Base-by-base conservation (phyloP, 1,139 yeast genomes). In the Kodamaea suecica region DNA sequence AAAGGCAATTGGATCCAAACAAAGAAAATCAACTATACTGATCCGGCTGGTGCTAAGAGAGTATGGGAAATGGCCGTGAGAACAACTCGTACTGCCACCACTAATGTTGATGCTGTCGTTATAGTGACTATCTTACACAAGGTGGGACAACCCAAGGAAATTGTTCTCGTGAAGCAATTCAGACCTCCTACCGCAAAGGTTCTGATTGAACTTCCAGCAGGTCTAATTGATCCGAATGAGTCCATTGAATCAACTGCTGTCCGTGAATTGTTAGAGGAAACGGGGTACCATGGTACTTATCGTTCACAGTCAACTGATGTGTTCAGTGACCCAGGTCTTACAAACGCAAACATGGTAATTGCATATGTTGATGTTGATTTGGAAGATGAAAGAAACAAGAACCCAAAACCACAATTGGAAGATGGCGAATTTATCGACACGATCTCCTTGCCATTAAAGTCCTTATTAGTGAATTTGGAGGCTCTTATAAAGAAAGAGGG, bases 51-150 rank as follows among this genome's bases (percentile, higher is more conserved):
- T 1, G 39, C 42, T 47, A 71, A 55, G 5, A 64, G 88, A 29
- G 83, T 78, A 34, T 92, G 97, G 97, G 98, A 92, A 61, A 82
- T 81, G 76, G 94, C 95, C 3, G 77, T 86, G 1, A 73, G 98
- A 45, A 74, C 81, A 31, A 90, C 97, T 5, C 70, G 95, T 42
- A 78, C 82, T 4, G 69, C 63, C 21, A 80, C 80, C 10, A 66
- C 81, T 7, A 77, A 77, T 10, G 70, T 81, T 16, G 97, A 90
- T 55, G 96, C 95, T 1, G 96, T 88, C n/a, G 88, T 92, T 1
- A 82, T 90, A 30, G 66, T 88, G 17, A 90, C 95, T 0, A 63
- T 86, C 14, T 61, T 88, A 30, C 71, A 78, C 43, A 65, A 70
- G 31, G 63, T 74, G 2, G 69, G 70, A 20, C 73, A 80, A 4